A percentile compares a stretch with the other conserved stretches of the same genome.
Evolutionary conservation across 2,329 filamentous ascomycete genomes (phyloP).

Genomic region (Colletotrichum karsti): DNA sequence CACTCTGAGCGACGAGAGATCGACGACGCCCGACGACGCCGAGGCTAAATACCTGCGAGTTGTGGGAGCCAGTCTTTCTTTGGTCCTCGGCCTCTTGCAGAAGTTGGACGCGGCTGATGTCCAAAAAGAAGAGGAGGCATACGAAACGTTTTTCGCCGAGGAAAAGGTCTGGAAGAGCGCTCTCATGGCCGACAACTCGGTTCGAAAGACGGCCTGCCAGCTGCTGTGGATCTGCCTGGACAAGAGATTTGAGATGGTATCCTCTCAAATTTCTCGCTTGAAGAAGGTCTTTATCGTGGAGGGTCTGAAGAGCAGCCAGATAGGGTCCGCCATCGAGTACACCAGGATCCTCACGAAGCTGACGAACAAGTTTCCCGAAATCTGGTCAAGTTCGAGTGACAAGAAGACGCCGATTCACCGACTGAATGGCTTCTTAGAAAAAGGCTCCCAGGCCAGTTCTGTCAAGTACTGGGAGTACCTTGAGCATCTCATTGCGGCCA

Average conservation of each 20-base stretch:
- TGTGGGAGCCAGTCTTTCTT: constrained; percentile 60
- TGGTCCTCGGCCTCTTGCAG: constrained; percentile 62
- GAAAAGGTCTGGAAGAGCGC: constrained; percentile 74
- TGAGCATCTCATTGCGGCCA: constrained; percentile 66
- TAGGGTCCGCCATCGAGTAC: constrained; percentile 77
- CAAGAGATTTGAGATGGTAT: constrained; percentile 53
- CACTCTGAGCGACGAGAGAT: constrained; percentile 89
- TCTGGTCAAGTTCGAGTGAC: constrained; percentile 75
- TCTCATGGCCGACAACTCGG: constrained; percentile 65
- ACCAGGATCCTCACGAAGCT: constrained; percentile 72
- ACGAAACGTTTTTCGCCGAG: constrained; percentile 73
- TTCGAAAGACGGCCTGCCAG: constrained; percentile 61
- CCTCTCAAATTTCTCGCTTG: constrained; percentile 58
- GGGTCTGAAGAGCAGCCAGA: constrained; percentile 76
- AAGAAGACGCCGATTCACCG: constrained; percentile 64
- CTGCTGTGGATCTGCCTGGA: constrained; percentile 59
- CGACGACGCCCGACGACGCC: constrained; percentile 84
- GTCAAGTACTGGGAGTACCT: constrained; percentile 78
- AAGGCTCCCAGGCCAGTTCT: constrained; percentile 83
- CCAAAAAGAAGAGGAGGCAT: constrained; percentile 66
- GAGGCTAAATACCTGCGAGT: constrained; percentile 88
- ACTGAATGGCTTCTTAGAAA: constrained; percentile 78
- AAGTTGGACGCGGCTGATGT: constrained; percentile 61
- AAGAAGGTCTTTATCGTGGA: constrained; percentile 74
- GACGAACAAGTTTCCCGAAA: constrained; percentile 69